Base-by-base conservation (phyloP, 1,284 basidiomycete species). In the Neonothopanus nambi region DNA sequence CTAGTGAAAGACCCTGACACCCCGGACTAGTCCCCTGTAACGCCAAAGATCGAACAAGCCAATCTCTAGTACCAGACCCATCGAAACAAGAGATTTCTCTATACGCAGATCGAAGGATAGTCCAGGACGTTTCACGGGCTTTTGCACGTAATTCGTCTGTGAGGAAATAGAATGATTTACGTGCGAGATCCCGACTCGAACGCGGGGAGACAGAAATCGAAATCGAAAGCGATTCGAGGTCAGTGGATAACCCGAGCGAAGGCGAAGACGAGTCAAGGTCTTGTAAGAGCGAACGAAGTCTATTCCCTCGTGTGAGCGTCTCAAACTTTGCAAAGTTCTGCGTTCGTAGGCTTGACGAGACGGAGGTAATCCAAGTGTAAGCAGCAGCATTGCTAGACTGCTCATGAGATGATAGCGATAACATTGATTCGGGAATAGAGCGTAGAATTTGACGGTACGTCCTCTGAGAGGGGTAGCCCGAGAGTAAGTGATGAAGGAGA, bases 81-180 rank as follows among this genome's bases (percentile, higher is more conserved):
- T 66, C 62, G 41, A 73, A 69, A 56, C 72, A 76, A 18, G 75
- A 73, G 5, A 89, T 58, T 62, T 89, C 87, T 39, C 82, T 75
- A 65, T 89, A 90, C 1, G 81, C 80, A 39, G 76, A 72, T 37
- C 85, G 79, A 36, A 90, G 60, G n/a, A 87, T 67, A 0, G 56
- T 61, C 87, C 87, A 89, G 2, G 79, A 68, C 18, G 70, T 75
- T n/a, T 73, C 70, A 36, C 82, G 75, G 9, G 73, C 73, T 65
- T 79, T 82, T 5, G 57, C 62, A 18, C 81, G 75, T 33, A 89
- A 61, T 2, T 65, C 63, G 18, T 76, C 71, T 5, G 85, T 63
- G 1, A 84, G 70, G 15, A 62, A 64, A 36, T 65, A 64, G 2
- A 86, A 51, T 8, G 84, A 79, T 48, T 70, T 68, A 11, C 66